These are phyloP conservation scores for Ogataea trehalophila DNA, from an alignment of 805 yeast species.

Conservation along the genomic window DNA sequence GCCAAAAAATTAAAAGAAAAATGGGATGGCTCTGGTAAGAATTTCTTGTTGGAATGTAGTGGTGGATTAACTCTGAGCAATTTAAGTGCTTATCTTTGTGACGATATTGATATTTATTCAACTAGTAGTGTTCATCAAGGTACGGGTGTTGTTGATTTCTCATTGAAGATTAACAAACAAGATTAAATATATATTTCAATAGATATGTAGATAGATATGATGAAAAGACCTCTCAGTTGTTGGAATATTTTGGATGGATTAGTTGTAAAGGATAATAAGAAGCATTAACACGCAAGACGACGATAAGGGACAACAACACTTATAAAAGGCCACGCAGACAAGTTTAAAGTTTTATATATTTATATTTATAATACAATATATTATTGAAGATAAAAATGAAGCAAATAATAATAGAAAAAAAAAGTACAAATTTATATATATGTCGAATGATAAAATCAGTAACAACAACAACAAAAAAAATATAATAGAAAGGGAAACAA, in stretches of 20 bases:
- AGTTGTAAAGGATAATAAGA: too few species aligned
- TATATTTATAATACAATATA: neutral
- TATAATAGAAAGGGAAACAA: neutral
- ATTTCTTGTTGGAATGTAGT: conserved; percentile 78
- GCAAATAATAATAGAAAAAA: neutral
- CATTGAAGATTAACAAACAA: conserved; percentile 56
- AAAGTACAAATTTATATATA: neutral
- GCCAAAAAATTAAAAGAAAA: conserved; percentile 57
- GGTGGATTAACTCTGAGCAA: conserved; percentile 82
- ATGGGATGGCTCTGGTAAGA: conserved; percentile 42
- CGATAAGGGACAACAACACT: too few species aligned
- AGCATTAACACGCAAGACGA: too few species aligned
- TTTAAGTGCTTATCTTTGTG: conserved; percentile 58
- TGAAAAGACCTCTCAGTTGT: too few species aligned
- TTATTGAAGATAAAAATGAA: neutral
- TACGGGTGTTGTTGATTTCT: conserved; percentile 74
- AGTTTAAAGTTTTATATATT: too few species aligned
- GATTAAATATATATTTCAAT: neutral
- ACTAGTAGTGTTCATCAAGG: conserved; percentile 94
- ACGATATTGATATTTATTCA: conserved; percentile 83
- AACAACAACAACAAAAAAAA: too few species aligned
- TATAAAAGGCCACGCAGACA: too few species aligned
- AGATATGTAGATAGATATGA: too few species aligned
- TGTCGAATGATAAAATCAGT: too few species aligned
- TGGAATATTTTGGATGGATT: too few species aligned